phyloP scores from a whole-genome alignment of 78 protist genomes.

The Creolimax fragrantissima region DNA sequence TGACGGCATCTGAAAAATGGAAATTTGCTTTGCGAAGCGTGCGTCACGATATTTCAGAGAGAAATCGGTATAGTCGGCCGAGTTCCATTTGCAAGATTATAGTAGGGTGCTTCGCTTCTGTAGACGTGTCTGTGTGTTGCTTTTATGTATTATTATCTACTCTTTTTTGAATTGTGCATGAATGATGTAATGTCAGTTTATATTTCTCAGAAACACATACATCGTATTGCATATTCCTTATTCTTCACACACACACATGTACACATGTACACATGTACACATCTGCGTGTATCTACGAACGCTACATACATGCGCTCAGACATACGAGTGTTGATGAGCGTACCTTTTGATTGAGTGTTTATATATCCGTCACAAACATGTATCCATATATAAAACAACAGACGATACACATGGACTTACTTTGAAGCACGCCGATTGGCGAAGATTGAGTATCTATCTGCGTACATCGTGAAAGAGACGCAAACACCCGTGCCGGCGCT shows the following conservation, averaged over 20 bases:
- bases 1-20: too few relatives aligned
- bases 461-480: background rate
- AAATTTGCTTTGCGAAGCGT: too few relatives aligned
- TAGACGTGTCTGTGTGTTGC: too few relatives aligned
- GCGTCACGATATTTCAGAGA: too few relatives aligned
- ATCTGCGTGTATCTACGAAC: background rate
- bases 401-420: background rate
- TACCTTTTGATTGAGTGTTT: background rate
- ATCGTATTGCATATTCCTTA: too few relatives aligned
- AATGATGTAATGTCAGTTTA: too few relatives aligned
- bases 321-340: background rate
- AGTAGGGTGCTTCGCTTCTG: too few relatives aligned
- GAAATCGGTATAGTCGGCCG: too few relatives aligned
- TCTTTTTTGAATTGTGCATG: too few relatives aligned
- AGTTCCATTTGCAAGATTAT: too few relatives aligned
- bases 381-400: background rate
- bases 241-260: background rate
- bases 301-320: background rate
- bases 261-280: background rate
- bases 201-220: too few relatives aligned
- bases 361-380: background rate
- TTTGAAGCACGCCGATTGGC: background rate
- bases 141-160: too few relatives aligned
- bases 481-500: background rate
- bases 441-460: background rate